Base-by-base conservation (phyloP, 257 asterid genomes). In the Datura wrightii region DNA sequence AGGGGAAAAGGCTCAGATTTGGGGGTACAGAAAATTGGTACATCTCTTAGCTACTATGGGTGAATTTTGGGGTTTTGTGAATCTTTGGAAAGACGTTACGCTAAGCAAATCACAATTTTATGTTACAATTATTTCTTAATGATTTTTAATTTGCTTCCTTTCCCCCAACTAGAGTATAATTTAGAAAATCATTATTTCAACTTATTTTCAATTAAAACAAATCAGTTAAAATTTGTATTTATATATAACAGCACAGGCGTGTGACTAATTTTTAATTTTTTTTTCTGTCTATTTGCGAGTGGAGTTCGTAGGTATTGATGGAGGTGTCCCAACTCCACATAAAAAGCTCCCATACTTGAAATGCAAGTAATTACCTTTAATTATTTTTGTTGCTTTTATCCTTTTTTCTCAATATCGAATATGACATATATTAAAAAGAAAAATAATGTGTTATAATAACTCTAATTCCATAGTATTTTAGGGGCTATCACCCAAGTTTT, bases 41-140 rank as follows among this genome's bases (percentile, higher is more conserved):
- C 86, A 84, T 65, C 80, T 79, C 53, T 54, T 87, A 79, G 84
- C 79, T 86, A 78, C 79, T 86, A 78, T 80, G 70, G 87, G 86
- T 58, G 89, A 85, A 24, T 58, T 86, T 90, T 84, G 93, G 93
- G 91, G 88, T 88, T 90, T 92, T 86, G 92, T 89, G 91, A 88
- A 80, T 88, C 91, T 90, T 86, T 89, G 91, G 90, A 87, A 86
- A 87, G 87, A 88, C 92, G 89, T 90, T 88, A 87, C 90, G 92
- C 91, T 85, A 85, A 88, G 88, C 90, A 70, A 86, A 84, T 60
- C 44, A 82, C 82, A 24, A 88, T 79, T 85, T 79, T 79, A 66
- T 70, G 70, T 65, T 83, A 62, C 90, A 88, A 86, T 89, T 89
- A 85, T 87, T 87, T 82, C 79, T 72, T 80, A 84, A 79, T 86